Conservation (phyloP, 2,329 filamentous ascomycete genomes). For the Xylaria hypoxylon region DNA sequence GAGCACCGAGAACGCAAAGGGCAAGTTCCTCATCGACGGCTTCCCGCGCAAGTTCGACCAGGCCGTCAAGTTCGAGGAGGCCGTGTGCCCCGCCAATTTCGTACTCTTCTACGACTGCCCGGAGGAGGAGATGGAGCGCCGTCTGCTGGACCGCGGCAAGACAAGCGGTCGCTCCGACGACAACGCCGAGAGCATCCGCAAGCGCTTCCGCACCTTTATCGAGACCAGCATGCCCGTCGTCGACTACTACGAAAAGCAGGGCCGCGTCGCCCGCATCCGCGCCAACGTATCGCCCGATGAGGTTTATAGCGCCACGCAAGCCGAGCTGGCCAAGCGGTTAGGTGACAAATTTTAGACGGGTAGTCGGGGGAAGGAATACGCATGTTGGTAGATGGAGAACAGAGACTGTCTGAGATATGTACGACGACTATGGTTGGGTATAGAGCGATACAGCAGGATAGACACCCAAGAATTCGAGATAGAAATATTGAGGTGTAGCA, state of each 20-base stretch:
- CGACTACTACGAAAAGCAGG: conserved; percentile 80
- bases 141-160: conserved; percentile 89
- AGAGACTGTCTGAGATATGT: conserved; percentile 8
- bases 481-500: conserved; percentile 26
- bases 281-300: conserved; percentile 75
- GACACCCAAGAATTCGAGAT: conserved; percentile 16
- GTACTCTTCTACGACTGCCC: conserved; percentile 96
- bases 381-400: background rate
- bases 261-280: conserved; percentile 82
- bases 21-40: conserved; percentile 81
- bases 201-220: conserved; percentile 93
- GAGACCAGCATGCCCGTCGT: conserved; percentile 99
- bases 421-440: conserved; percentile 12
- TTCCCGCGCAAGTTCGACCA: conserved; percentile 99
- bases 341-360: conserved; percentile 54
- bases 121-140: conserved; percentile 85
- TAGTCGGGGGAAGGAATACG: background rate
- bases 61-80: conserved; percentile 90
- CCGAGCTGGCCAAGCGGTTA: conserved; percentile 62
- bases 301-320: conserved; percentile 67
- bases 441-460: conserved; percentile 29
- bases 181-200: conserved; percentile 94
- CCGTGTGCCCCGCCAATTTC: conserved; percentile 84
- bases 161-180: conserved; percentile 92
- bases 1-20: conserved; percentile 52